phyloP scores from a whole-genome alignment of 2,329 filamentous ascomycete genomes.

The Periconia sp. region DNA sequence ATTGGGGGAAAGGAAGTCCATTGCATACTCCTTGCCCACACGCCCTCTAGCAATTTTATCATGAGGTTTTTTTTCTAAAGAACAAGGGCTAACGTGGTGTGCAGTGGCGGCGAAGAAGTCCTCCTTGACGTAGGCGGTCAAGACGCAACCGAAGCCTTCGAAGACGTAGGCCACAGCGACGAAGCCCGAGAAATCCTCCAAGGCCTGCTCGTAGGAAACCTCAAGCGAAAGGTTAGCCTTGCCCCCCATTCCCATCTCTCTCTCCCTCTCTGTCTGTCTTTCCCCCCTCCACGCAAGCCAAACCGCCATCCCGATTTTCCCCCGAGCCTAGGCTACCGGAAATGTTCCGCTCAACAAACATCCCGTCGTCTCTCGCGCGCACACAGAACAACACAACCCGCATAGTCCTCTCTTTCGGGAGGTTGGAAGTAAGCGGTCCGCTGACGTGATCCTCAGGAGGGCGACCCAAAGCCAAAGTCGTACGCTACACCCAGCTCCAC shows the following conservation, averaged over 20 bases:
- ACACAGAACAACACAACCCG: not conserved
- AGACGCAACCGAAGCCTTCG: slow-evolving; percentile 96
- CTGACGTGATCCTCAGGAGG: slow-evolving; percentile 56
- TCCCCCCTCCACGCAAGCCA: slow-evolving; percentile 1
- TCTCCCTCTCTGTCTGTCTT: slow-evolving; percentile 1
- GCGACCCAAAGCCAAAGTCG: slow-evolving; percentile 77
- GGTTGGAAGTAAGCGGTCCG: not conserved
- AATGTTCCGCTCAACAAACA: slow-evolving; percentile 2
- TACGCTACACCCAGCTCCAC: slow-evolving; percentile 57
- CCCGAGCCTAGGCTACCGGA: not conserved
- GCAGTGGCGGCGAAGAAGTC: slow-evolving; percentile 96
- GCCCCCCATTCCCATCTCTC: not conserved
- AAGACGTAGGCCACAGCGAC: slow-evolving; percentile 98
- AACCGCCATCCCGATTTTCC: slow-evolving; percentile 1
- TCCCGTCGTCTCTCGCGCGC: not conserved
- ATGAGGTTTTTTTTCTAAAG: too few species aligned
- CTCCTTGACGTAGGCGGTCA: slow-evolving; percentile 94
- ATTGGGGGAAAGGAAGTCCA: not conserved
- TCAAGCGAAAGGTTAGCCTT: slow-evolving; percentile 45
- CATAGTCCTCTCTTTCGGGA: not conserved
- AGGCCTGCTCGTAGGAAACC: slow-evolving; percentile 43
- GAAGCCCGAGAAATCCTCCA: slow-evolving; percentile 95
- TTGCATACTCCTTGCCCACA: too few species aligned
- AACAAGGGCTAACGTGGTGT: slow-evolving; percentile 7
- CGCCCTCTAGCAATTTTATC: too few species aligned